These are phyloP conservation scores for Fusarium phyllophilum DNA, from an alignment of 2,329 filamentous ascomycete genomes.

Conservation along the genomic window DNA sequence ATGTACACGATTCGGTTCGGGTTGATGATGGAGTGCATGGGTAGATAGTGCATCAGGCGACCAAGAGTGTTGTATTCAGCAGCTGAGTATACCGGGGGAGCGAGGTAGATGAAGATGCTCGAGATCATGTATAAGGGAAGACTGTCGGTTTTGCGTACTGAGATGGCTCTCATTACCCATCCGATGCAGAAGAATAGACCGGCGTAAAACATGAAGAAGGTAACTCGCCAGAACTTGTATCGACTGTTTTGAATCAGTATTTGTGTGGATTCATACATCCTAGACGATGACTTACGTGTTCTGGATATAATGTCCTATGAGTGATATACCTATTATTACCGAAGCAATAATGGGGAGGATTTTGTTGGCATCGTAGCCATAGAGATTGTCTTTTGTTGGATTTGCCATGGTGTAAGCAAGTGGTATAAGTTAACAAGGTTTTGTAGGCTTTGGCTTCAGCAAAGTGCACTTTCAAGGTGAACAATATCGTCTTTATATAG, in stretches of 20 bases:
- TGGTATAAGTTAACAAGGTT: not conserved
- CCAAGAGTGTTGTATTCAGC: slow-evolving; percentile 44
- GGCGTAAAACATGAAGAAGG: slow-evolving; percentile 44
- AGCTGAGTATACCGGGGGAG: slow-evolving; percentile 39
- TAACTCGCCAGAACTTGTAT: slow-evolving; percentile 42
- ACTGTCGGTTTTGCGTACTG: slow-evolving; percentile 34
- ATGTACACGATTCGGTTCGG: slow-evolving; percentile 44
- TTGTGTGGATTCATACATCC: fast-evolving
- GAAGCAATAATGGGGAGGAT: slow-evolving; percentile 35
- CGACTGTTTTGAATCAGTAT: slow-evolving; percentile 11
- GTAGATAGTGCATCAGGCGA: slow-evolving; percentile 42
- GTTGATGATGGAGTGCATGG: slow-evolving; percentile 42
- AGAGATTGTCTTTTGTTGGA: slow-evolving; percentile 36
- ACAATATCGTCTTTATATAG: not conserved
- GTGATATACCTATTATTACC: slow-evolving; percentile 32
- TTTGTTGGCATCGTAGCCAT: slow-evolving; percentile 41
- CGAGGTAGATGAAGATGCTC: slow-evolving; percentile 41
- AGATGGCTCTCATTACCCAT: slow-evolving; percentile 36
- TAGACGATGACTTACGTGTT: slow-evolving; percentile 13
- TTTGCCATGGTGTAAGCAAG: slow-evolving; percentile 14
- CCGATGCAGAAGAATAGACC: slow-evolving; percentile 37
- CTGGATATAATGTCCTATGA: slow-evolving; percentile 29
- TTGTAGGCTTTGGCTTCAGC: not conserved
- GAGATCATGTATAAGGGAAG: slow-evolving; percentile 40
- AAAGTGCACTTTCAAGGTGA: not conserved